Evolutionary conservation across 352 stramenopile species (phyloP).

Genomic region (Pythium pectinolyticum): DNA sequence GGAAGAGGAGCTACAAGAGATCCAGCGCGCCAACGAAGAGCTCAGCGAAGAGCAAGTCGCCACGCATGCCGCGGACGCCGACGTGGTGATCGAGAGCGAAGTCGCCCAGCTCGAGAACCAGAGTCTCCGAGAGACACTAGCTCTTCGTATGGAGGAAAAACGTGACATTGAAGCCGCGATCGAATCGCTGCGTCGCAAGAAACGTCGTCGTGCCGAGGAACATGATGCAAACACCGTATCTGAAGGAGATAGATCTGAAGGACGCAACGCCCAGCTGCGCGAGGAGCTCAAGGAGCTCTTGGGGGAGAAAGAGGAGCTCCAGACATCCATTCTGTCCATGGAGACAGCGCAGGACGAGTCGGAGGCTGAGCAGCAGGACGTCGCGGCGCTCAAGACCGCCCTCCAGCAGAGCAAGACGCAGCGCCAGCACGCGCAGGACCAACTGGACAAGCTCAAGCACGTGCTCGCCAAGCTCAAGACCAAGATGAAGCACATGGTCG

Average conservation of each 20-base stretch:
- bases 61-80: conserved; percentile 21
- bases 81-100: conserved; percentile 26
- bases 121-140: conserved; percentile 45
- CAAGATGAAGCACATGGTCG: conserved; percentile 71
- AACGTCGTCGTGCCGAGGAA: conserved; percentile 19
- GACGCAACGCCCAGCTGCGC: conserved; percentile 9
- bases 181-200: conserved; percentile 47
- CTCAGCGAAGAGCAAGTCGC: conserved; percentile 24
- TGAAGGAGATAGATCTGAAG: conserved; percentile 4
- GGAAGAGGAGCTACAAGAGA: conserved; percentile 50
- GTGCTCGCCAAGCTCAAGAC: conserved; percentile 46
- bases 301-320: conserved; percentile 44
- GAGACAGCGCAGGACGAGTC: conserved; percentile 41
- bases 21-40: conserved; percentile 26
- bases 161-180: conserved; percentile 61
- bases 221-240: background rate
- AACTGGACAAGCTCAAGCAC: conserved; percentile 43
- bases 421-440: conserved; percentile 11
- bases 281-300: conserved; percentile 39
- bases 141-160: conserved; percentile 57
- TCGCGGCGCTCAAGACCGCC: conserved; percentile 29
- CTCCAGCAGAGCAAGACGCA: conserved; percentile 28
- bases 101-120: conserved; percentile 26
- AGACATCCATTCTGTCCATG: conserved; percentile 47
- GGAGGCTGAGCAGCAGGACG: conserved; percentile 34